Conservation (phyloP, 2,329 filamentous ascomycete species). For the Fusarium scirpi region DNA sequence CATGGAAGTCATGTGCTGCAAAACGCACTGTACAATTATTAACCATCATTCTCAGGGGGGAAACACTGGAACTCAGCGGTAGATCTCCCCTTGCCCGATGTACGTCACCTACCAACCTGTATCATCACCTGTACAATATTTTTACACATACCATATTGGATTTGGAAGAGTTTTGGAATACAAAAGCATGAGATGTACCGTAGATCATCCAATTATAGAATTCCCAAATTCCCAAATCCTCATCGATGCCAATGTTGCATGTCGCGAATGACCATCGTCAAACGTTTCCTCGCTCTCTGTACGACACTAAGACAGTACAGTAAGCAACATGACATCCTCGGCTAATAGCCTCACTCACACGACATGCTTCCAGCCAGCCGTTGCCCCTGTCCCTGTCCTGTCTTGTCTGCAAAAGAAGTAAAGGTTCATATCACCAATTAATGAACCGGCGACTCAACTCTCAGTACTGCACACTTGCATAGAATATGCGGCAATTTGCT, state of each 20-base stretch:
- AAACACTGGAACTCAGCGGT: constrained; percentile 5
- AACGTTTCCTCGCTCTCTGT: neutral
- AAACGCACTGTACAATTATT: constrained; percentile 19
- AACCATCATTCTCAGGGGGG: constrained; percentile 3
- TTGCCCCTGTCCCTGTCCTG: constrained; percentile 4
- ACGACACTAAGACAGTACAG: neutral
- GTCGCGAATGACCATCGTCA: constrained; percentile 26
- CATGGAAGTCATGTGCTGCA: constrained; percentile 4
- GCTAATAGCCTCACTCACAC: constrained; percentile 25
- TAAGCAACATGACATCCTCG: constrained; percentile 22
- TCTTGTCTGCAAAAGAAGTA: neutral
- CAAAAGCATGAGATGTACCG: constrained; percentile 32
- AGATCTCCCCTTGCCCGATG: constrained; percentile 23
- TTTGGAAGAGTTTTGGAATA: constrained; percentile 9
- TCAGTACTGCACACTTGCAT: neutral
- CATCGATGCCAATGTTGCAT: constrained; percentile 25
- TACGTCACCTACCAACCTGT: constrained; percentile 33
- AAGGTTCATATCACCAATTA: constrained; percentile 13
- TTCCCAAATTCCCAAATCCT: neutral
- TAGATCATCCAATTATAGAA: constrained; percentile 28
- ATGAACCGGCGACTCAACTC: neutral
- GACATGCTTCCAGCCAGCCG: neutral
- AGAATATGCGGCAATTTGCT: constrained; percentile 9
- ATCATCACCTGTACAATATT: constrained; percentile 16
- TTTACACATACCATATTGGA: constrained; percentile 16